Evolutionary conservation across 176 grass and related monocot species (phyloP).

Genomic region (Luzula sylvatica): DNA sequence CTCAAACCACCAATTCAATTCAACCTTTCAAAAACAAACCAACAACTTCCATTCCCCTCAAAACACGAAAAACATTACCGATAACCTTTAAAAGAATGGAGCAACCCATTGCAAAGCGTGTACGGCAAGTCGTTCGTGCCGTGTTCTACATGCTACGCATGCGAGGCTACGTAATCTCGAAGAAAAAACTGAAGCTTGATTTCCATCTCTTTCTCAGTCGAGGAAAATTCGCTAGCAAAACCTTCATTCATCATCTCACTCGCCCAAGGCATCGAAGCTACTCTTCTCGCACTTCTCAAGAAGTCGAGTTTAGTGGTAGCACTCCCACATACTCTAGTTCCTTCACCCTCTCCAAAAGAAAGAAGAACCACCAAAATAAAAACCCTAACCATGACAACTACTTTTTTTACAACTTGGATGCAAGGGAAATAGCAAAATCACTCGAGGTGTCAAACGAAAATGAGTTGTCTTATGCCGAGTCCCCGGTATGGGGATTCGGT

Average conservation of each 20-base stretch:
- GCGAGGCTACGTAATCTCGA: constrained; percentile 34
- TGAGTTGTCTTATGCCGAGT: constrained; percentile 15
- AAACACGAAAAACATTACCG: background rate
- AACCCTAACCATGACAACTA: constrained; percentile 25
- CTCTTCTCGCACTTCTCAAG: constrained; percentile 23
- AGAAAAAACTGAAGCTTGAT: constrained; percentile 71
- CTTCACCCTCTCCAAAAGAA: constrained; percentile 27
- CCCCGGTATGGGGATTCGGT: constrained; percentile 20
- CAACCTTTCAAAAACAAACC: background rate
- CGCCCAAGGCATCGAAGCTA: constrained; percentile 28
- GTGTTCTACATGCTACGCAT: constrained; percentile 68
- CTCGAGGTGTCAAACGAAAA: constrained; percentile 55
- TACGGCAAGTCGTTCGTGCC: constrained; percentile 63
- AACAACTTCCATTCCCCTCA: background rate
- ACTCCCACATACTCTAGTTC: constrained; percentile 56
- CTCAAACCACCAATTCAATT: background rate
- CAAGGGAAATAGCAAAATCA: constrained; percentile 45
- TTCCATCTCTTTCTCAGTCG: constrained; percentile 60
- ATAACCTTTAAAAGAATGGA: constrained; percentile 1
- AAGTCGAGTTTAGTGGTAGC: constrained; percentile 97
- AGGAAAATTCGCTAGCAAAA: constrained; percentile 86
- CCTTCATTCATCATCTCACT: constrained; percentile 43
- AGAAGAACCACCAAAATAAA: constrained; percentile 18
- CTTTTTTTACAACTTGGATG: constrained; percentile 57
- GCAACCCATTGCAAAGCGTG: constrained; percentile 32